phyloP scores from a whole-genome alignment of 768 basidiomycete genomes.

The Auriculariales sp. region DNA sequence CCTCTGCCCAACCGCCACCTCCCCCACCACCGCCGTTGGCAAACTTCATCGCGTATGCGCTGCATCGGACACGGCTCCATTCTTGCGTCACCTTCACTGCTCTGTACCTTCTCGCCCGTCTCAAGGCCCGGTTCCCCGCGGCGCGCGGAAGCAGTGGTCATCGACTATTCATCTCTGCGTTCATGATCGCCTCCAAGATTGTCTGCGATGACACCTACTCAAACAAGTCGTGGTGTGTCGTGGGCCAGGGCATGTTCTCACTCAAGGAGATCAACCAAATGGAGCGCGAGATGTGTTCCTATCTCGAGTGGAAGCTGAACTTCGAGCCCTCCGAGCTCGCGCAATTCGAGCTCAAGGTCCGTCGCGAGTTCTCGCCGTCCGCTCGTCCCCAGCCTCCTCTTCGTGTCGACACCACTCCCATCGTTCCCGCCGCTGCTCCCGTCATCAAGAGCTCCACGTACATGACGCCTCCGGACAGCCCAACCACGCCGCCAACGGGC shows the following conservation, averaged over 20 bases:
- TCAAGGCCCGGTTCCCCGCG: slow-evolving; percentile 30
- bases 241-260: slow-evolving; percentile 28
- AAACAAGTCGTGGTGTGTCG: slow-evolving; percentile 30
- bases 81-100: slow-evolving; percentile 24
- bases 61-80: slow-evolving; percentile 62
- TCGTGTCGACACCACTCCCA: neutral
- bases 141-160: slow-evolving; percentile 29
- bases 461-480: too few species aligned
- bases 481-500: too few species aligned
- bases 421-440: neutral
- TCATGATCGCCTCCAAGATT: slow-evolving; percentile 24
- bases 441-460: too few species aligned
- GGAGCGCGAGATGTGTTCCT: slow-evolving; percentile 89
- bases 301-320: slow-evolving; percentile 67
- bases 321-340: slow-evolving; percentile 18
- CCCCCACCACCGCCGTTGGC: slow-evolving; percentile 46
- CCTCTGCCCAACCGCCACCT: slow-evolving; percentile 21
- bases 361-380: slow-evolving; percentile 17
- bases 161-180: slow-evolving; percentile 28
- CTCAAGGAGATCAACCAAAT: slow-evolving; percentile 61
- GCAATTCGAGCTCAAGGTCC: slow-evolving; percentile 19
- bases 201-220: slow-evolving; percentile 30
- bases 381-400: slow-evolving; percentile 1
- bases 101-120: slow-evolving; percentile 23
- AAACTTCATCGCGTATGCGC: slow-evolving; percentile 74